These are phyloP conservation scores for Fusarium irregulare DNA, from an alignment of 2,329 filamentous ascomycete genomes.

Conservation along the genomic window DNA sequence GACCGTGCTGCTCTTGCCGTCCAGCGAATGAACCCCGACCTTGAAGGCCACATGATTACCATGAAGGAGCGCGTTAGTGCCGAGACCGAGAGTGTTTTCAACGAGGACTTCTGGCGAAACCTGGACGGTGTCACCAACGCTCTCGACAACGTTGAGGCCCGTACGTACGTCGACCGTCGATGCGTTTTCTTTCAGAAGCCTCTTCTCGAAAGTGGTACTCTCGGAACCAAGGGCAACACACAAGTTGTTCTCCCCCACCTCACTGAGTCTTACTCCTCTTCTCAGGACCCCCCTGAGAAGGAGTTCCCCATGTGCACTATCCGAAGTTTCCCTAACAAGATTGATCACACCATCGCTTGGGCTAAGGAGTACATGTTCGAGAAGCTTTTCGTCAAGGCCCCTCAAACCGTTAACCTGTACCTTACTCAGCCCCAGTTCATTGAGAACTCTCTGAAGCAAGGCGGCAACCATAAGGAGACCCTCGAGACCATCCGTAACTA, in stretches of 20 bases:
- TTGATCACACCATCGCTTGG: slow-evolving; percentile 99
- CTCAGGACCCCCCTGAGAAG: slow-evolving; percentile 96
- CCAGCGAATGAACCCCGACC: slow-evolving; percentile 93
- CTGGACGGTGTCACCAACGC: slow-evolving; percentile 96
- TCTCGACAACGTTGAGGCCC: slow-evolving; percentile 95
- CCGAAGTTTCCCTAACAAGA: slow-evolving; percentile 96
- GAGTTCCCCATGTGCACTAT: slow-evolving; percentile 99
- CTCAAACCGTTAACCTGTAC: slow-evolving; percentile 94
- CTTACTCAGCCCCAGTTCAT: slow-evolving; percentile 92
- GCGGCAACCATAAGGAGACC: slow-evolving; percentile 93
- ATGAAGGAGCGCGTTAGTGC: slow-evolving; percentile 89
- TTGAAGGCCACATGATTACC: slow-evolving; percentile 85
- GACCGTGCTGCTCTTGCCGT: slow-evolving; percentile 92
- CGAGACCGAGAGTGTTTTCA: slow-evolving; percentile 94
- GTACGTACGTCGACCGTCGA: slow-evolving; percentile 94
- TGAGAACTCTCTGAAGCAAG: slow-evolving; percentile 86
- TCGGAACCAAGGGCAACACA: slow-evolving; percentile 99
- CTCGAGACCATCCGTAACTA: slow-evolving; percentile 91
- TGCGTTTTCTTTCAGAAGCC: slow-evolving; percentile 99
- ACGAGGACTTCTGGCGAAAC: slow-evolving; percentile 88
- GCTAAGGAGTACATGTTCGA: slow-evolving; percentile 92
- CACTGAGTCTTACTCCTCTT: slow-evolving; percentile 95
- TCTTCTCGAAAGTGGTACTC: slow-evolving; percentile 92
- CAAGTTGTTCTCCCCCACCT: slow-evolving; percentile 92
- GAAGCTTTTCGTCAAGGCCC: slow-evolving; percentile 90